A percentile compares a stretch with the other conserved stretches of the same genome.
These are phyloP conservation scores for Malassezia yamatoensis DNA, from an alignment of 1,284 basidiomycete species.

Conservation along the genomic window DNA sequence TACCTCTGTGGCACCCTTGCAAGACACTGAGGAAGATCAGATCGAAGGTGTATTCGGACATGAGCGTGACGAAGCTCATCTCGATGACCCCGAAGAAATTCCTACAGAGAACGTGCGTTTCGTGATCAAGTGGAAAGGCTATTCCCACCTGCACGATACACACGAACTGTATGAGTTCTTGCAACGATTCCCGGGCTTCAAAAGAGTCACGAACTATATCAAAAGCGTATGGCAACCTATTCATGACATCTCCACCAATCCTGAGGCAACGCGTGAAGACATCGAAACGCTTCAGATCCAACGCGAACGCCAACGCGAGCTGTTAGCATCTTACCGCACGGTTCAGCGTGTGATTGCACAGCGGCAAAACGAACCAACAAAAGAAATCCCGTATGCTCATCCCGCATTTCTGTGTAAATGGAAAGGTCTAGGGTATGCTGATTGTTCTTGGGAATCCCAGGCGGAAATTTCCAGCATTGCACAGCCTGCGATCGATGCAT, in stretches of 20 bases:
- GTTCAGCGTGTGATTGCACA: conserved; percentile 85
- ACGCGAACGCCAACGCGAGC: conserved; percentile 77
- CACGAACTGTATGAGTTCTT: conserved; percentile 93
- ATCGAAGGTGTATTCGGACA: conserved; percentile 51
- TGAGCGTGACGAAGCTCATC: conserved; percentile 41
- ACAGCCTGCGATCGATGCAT: conserved; percentile 65
- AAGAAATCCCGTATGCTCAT: conserved; percentile 54
- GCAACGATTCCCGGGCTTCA: conserved; percentile 74
- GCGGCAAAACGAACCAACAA: conserved; percentile 57
- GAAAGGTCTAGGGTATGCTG: conserved; percentile 84
- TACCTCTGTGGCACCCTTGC: conserved; percentile 1
- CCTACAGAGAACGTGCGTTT: conserved; percentile 49
- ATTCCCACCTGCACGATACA: conserved; percentile 61
- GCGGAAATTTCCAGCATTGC: conserved; percentile 61
- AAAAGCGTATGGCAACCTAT: conserved; percentile 63
- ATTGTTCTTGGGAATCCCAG: conserved; percentile 82
- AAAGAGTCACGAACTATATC: conserved; percentile 98
- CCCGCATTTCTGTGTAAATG: conserved; percentile 96
- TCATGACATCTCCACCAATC: conserved; percentile 60
- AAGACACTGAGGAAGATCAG: conserved; percentile 35
- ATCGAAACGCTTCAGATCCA: conserved; percentile 69
- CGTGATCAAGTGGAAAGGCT: conserved; percentile 51
- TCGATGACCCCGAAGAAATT: conserved; percentile 46
- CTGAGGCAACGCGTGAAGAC: conserved; percentile 73
- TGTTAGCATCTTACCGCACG: conserved; percentile 77